A percentile compares a stretch with the other conserved stretches of the same genome.
Evolutionary conservation across 2,329 filamentous ascomycete species (phyloP).

Genomic region (Macrophomina tecta): DNA sequence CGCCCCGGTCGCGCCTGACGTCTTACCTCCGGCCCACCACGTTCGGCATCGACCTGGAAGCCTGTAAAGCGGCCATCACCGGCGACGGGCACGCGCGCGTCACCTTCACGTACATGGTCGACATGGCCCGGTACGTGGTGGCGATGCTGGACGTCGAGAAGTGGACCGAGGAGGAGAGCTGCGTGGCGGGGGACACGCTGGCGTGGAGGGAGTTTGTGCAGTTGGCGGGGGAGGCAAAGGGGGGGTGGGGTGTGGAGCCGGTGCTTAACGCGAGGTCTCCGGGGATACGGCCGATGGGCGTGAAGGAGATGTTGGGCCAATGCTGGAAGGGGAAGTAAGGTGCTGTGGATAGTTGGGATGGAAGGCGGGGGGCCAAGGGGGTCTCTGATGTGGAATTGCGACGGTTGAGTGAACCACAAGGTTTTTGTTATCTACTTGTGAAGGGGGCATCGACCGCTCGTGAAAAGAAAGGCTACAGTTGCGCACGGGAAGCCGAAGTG

Average conservation of each 20-base stretch:
- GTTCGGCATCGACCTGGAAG: constrained; percentile 30
- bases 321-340: too few species aligned
- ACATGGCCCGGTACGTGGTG: constrained; percentile 56
- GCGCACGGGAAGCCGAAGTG: too few species aligned
- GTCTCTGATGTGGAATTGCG: too few species aligned
- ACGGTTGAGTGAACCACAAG: too few species aligned
- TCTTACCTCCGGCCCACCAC: constrained; percentile 32
- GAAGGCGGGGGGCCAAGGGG: too few species aligned
- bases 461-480: too few species aligned
- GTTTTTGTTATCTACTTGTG: too few species aligned
- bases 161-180: constrained; percentile 49
- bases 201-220: constrained; percentile 31
- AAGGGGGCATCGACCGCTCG: too few species aligned
- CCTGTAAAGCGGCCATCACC: constrained; percentile 52
- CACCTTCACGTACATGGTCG: constrained; percentile 56
- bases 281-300: too few species aligned
- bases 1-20: constrained; percentile 33
- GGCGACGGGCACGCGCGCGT: constrained; percentile 54
- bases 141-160: constrained; percentile 48
- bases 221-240: constrained; percentile 26
- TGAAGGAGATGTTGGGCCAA: too few species aligned
- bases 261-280: too few species aligned
- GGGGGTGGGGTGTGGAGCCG: not conserved
- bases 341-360: too few species aligned
- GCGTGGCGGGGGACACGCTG: constrained; percentile 31